Evolutionary conservation across 1,284 basidiomycete genomes (phyloP).

Genomic region (Leccinum griseonigrum): DNA sequence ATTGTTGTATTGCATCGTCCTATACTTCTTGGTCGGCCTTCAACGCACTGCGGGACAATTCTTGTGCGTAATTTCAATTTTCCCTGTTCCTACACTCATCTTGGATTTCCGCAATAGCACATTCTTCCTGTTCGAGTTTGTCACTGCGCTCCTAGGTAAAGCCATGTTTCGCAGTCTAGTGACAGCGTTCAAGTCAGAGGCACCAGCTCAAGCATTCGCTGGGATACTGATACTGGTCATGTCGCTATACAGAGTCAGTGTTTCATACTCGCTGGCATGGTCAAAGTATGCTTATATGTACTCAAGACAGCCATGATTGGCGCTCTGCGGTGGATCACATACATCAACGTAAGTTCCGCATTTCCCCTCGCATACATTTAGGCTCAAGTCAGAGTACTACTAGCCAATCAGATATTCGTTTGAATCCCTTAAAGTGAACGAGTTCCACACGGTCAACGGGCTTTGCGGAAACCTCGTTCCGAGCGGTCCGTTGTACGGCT

Average conservation of each 20-base stretch:
- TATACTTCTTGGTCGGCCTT: slow-evolving; percentile 57
- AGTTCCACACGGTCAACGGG: slow-evolving; percentile 48
- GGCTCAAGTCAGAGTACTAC: slow-evolving; percentile 1
- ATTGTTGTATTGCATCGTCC: slow-evolving; percentile 44
- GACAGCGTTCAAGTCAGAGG: slow-evolving; percentile 49
- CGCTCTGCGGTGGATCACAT: slow-evolving; percentile 63
- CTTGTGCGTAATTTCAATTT: slow-evolving; percentile 36
- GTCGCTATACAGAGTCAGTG: slow-evolving; percentile 47
- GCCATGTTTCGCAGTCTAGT: slow-evolving; percentile 59
- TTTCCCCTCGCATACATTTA: not conserved
- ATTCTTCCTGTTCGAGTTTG: slow-evolving; percentile 52
- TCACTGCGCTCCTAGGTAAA: slow-evolving; percentile 57
- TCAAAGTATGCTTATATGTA: slow-evolving; percentile 1
- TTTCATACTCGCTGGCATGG: not conserved
- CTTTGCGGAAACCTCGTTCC: slow-evolving; percentile 44
- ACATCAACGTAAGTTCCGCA: slow-evolving; percentile 49
- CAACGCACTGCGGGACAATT: slow-evolving; percentile 43
- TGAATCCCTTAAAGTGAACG: slow-evolving; percentile 53
- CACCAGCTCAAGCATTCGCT: slow-evolving; percentile 58
- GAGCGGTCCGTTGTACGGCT: slow-evolving; percentile 51
- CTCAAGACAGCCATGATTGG: slow-evolving; percentile 48
- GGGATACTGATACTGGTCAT: slow-evolving; percentile 52
- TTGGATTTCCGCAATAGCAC: slow-evolving; percentile 34
- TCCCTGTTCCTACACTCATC: slow-evolving; percentile 8
- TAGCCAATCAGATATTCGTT: slow-evolving; percentile 44